Percentiles rank a stretch among this genome's conserved stretches.
Evolutionary conservation across 2,329 filamentous ascomycete species (phyloP).

Genomic region (Curvularia sp.): DNA sequence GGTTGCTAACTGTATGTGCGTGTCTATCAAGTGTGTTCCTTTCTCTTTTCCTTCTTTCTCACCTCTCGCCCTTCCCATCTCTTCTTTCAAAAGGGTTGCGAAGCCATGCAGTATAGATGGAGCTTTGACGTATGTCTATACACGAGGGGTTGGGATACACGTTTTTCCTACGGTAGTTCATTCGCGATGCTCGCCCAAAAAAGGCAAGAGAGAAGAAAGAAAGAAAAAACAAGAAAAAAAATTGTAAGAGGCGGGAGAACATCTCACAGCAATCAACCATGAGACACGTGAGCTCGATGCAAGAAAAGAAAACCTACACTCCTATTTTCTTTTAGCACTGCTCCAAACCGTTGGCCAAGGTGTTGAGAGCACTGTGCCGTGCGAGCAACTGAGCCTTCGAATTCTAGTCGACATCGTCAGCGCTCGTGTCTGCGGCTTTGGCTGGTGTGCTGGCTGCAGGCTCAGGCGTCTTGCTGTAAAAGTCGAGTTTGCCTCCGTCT

Average conservation of each 20-base stretch:
- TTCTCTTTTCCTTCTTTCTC: neutral
- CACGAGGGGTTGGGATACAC: neutral
- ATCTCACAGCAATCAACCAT: neutral
- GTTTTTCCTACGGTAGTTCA: neutral
- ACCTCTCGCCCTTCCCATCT: neutral
- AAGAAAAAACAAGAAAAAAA: neutral
- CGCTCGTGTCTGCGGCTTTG: conserved; percentile 33
- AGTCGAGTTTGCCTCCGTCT: conserved; percentile 71
- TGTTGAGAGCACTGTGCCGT: neutral
- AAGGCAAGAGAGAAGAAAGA: neutral
- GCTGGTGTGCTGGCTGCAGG: conserved; percentile 9
- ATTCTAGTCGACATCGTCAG: conserved; percentile 47
- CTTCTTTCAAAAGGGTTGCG: neutral
- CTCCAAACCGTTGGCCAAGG: conserved; percentile 5
- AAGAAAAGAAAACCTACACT: neutral
- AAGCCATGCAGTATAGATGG: neutral
- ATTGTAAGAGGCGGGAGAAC: neutral
- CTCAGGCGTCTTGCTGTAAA: conserved; percentile 62
- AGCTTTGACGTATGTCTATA: neutral
- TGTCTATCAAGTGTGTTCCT: neutral
- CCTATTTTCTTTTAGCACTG: neutral
- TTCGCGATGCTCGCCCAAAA: neutral
- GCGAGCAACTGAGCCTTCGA: conserved; percentile 1
- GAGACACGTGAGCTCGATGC: neutral
- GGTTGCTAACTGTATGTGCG: neutral